Evolutionary conservation across 495 filamentous ascomycete species (phyloP), one percentile per base, ranked within the genome.

Genomic region (Aspergillus nidulans): DNA sequence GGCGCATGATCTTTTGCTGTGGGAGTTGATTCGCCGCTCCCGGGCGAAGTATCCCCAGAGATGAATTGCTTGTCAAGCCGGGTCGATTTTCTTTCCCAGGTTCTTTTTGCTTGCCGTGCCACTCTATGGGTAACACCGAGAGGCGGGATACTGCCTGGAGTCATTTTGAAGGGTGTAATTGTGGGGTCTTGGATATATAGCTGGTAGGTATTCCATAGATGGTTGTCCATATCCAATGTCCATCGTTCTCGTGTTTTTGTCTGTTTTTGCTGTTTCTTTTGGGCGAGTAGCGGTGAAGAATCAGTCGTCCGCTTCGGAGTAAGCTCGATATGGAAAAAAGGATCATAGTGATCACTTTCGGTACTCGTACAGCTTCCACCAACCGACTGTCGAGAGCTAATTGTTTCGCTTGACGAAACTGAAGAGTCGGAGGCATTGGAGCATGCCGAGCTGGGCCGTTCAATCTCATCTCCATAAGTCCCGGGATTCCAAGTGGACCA

Each of bases 141-240:
- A 12, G 94, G 94, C 20, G 94, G 94, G 34, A 92, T 83, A 52
- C 82, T 81, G 49, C 90, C 92, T 19, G 92, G 91, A 15, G 91
- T 82, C 74, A 90, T 87, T 61, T 92, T 91, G 72, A 97, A 92
- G 0, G 94, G 94, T 1, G 94, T 98, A 24, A 95, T 87, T 9
- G 87, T 91, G 28, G 94, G 92, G 67, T 97, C 91, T 59, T 91
- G 87, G 10, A 97, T 75, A 64, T 96, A 98, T 9, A 88, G 67
- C 59, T 89, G 75, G 64, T 96, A 97, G 2, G 88, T 91, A 30
- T 88, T 84, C 95, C 95, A 97, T 25, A 98, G 70, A 65, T 98
- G 94, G 32, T 86, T 84, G 69, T 92, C 91, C 90, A 95, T 95
- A 18, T 90, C 87, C 42, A 85, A 81, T 2, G 89, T 95, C 91